Evolutionary conservation across 495 filamentous ascomycete species (phyloP), one percentile per base, ranked within the genome.

Genomic region (Daldinia grandis): DNA sequence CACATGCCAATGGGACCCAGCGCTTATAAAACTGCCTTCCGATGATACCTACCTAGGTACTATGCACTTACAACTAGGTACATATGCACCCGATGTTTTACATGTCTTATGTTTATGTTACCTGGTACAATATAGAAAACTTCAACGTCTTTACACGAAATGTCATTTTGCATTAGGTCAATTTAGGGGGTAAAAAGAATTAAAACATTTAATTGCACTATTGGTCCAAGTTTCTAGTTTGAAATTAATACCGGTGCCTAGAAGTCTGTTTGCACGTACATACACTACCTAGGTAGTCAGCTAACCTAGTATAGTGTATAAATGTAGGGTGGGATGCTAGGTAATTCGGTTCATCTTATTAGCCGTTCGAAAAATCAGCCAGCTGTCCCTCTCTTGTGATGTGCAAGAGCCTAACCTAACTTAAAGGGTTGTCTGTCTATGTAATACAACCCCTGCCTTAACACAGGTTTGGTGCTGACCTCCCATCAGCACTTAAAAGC

Each of bases 1-100:
- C 63, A 66, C 54, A 58, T 66, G 63, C 55, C 24, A 66, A 61
- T 51, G 37, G 27, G 38, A 53, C 50, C 50, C 64, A 47, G 57
- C 56, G 50, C 64, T 68, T 68, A 49, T 30, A 38, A 50, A 55
- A 51, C 42, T 64, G 62, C 62, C 49, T 53, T 28, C 19, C 15
- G 19, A 47, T 53, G 6, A 30, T 56, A 56, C 38, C 1, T 66
- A 42, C 38, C 6, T 21, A 44, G 54, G 50, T 54, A 54, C 37
- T 40, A 2, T 40, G 37, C 3, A 40, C 37, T 27, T 27, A 27
- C n/a, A n/a, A n/a, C n/a, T n/a, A n/a, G n/a, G n/a, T n/a, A n/a
- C 25, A 27, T 27, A 27, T 27, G 25, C 25, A 27, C 25, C 25
- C 4, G 25, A 40, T 40, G 12, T 15, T 10, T 38, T 38, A 9